Conservation (phyloP, 345 rosid genomes). For the Lenwebbia sp. region DNA sequence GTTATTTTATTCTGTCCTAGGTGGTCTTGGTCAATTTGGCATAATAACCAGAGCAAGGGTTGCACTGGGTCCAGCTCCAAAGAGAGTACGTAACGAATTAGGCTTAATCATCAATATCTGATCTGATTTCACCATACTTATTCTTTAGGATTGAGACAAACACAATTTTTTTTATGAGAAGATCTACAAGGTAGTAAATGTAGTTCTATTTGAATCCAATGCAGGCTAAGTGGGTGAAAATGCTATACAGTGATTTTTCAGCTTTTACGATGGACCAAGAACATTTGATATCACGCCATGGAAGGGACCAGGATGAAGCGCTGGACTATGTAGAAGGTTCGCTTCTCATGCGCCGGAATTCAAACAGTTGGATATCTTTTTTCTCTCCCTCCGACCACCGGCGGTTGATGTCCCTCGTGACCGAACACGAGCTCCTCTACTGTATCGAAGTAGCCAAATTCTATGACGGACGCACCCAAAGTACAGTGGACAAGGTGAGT, state of each 20-base stretch:
- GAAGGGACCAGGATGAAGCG: not conserved
- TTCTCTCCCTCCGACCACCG: not conserved
- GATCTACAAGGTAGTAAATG: not conserved
- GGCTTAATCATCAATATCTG: not conserved
- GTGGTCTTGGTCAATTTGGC: slow-evolving; percentile 3
- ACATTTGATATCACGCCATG: not conserved
- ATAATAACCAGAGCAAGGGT: slow-evolving; percentile 2
- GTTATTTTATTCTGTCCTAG: not conserved
- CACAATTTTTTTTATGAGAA: not conserved
- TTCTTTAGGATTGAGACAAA: not conserved
- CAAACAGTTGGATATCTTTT: not conserved
- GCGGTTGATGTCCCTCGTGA: not conserved
- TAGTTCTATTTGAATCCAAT: not conserved
- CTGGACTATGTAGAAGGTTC: slow-evolving; percentile 8
- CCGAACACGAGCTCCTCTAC: not conserved
- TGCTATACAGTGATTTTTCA: slow-evolving; percentile 3
- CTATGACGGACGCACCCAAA: not conserved
- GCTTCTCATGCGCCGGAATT: not conserved
- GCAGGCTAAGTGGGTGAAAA: slow-evolving; percentile 3
- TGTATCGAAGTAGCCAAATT: slow-evolving; percentile 8
- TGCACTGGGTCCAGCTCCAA: not conserved
- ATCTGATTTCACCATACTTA: not conserved
- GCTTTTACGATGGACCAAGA: slow-evolving; percentile 7
- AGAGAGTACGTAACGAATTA: not conserved
- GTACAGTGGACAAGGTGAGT: not conserved